Evolutionary conservation across 345 rosid species (phyloP).

Genomic region (Syzygium oleosum): DNA sequence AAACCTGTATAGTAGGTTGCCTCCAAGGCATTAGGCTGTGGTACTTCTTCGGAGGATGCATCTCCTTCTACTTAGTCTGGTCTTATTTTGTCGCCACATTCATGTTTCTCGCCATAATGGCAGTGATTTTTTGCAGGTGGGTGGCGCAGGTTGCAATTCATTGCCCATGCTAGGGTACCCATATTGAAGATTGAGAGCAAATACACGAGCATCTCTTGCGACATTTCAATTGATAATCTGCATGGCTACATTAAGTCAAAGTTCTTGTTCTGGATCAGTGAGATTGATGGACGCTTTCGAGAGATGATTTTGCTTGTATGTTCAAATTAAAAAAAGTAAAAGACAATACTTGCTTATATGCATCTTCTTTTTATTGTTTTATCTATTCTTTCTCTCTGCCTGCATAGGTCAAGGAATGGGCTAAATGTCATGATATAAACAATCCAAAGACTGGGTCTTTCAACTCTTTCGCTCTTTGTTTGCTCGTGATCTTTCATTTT

Average conservation of each 20-base stretch:
- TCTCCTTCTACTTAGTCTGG: not conserved
- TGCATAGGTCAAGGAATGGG: slow-evolving; percentile 95
- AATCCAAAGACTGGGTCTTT: slow-evolving; percentile 59
- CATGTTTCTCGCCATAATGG: not conserved
- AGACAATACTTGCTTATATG: not conserved
- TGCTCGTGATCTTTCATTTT: slow-evolving; percentile 87
- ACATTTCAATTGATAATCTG: slow-evolving; percentile 76
- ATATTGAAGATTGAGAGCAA: slow-evolving; percentile 57
- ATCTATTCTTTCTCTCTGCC: not conserved
- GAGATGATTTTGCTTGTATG: slow-evolving; percentile 71
- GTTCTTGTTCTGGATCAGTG: slow-evolving; percentile 67
- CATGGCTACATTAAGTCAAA: slow-evolving; percentile 70
- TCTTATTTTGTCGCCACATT: not conserved
- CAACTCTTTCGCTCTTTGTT: slow-evolving; percentile 75
- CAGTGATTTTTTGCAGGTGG: slow-evolving; percentile 31
- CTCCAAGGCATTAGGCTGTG: not conserved
- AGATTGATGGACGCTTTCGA: slow-evolving; percentile 78
- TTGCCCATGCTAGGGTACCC: slow-evolving; percentile 72
- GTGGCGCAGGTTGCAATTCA: slow-evolving; percentile 41
- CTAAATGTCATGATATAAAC: slow-evolving; percentile 73
- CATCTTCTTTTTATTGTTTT: not conserved
- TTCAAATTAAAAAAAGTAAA: not conserved
- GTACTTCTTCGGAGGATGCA: not conserved
- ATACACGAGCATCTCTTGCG: slow-evolving; percentile 56
- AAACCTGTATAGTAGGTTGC: not conserved